These are phyloP conservation scores for Scenedesmus sp. DNA, from an alignment of 163 green algal genomes.

Conservation along the genomic window DNA sequence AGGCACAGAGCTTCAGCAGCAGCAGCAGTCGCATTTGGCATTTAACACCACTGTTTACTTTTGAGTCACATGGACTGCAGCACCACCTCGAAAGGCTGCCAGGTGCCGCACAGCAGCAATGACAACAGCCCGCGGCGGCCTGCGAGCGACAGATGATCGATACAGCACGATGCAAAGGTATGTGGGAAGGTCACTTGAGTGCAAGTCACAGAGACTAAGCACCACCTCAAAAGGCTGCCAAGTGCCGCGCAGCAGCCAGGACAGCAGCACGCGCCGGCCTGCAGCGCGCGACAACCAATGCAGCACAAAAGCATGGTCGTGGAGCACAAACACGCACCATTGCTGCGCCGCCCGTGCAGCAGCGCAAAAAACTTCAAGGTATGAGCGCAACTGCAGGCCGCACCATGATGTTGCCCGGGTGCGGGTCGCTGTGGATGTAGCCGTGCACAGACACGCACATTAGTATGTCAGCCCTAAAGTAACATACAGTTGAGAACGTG, in stretches of 20 bases:
- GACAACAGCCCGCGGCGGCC: too few species aligned
- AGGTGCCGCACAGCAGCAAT: too few species aligned
- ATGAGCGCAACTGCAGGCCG: not conserved
- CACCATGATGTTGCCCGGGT: slow-evolving; percentile 33
- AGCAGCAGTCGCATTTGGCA: not conserved
- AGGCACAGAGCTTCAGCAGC: too few species aligned
- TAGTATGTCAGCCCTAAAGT: too few species aligned
- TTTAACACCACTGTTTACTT: too few species aligned
- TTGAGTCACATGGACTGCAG: too few species aligned
- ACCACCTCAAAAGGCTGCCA: slow-evolving; percentile 79
- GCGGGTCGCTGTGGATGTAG: slow-evolving; percentile 87
- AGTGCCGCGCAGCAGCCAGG: slow-evolving; percentile 64
- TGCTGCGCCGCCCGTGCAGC: not conserved
- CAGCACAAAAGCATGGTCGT: too few species aligned
- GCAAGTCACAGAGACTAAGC: slow-evolving; percentile 41
- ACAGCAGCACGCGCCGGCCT: slow-evolving; percentile 53
- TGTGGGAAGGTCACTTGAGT: too few species aligned
- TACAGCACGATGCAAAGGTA: too few species aligned
- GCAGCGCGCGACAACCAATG: not conserved
- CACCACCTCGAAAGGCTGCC: too few species aligned
- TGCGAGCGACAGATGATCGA: too few species aligned
- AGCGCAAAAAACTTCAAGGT: not conserved
- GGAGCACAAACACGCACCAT: too few species aligned
- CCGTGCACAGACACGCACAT: slow-evolving; percentile 60
- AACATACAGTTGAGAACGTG: not conserved